Percentiles rank a stretch among this genome's conserved stretches.
Evolutionary conservation across 257 asterid genomes (phyloP).

Genomic region (Capsicum chinense): DNA sequence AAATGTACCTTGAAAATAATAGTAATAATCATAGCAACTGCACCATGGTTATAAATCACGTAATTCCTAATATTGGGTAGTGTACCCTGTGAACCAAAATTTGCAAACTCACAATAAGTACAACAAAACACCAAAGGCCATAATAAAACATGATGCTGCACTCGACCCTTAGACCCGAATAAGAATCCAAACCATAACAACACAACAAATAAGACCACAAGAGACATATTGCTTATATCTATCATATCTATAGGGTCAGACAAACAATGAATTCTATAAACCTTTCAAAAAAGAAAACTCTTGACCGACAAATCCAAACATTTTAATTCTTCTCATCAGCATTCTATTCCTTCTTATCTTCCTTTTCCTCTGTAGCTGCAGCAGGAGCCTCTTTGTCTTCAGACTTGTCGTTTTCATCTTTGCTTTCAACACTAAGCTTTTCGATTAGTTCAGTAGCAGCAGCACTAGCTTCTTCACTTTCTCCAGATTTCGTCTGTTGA

Average conservation of each 20-base stretch:
- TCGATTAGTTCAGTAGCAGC: slow-evolving; percentile 66
- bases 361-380: slow-evolving; percentile 43
- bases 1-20: neutral
- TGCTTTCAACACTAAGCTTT: slow-evolving; percentile 62
- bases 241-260: slow-evolving; percentile 24
- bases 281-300: slow-evolving; percentile 34
- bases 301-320: slow-evolving; percentile 31
- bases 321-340: slow-evolving; percentile 45
- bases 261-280: slow-evolving; percentile 40
- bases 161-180: slow-evolving; percentile 26
- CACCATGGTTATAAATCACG: neutral
- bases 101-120: slow-evolving; percentile 5
- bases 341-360: slow-evolving; percentile 40
- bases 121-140: slow-evolving; percentile 13
- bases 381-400: slow-evolving; percentile 49
- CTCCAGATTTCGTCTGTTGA: slow-evolving; percentile 46
- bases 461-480: slow-evolving; percentile 52
- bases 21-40: neutral
- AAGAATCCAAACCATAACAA: slow-evolving; percentile 31
- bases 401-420: slow-evolving; percentile 53
- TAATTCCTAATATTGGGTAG: neutral
- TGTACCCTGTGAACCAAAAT: slow-evolving; percentile 22
- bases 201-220: slow-evolving; percentile 30
- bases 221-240: slow-evolving; percentile 29
- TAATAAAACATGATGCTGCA: neutral